phyloP scores from a whole-genome alignment of 2,329 filamentous ascomycete genomes.

The Sporothrix phasma region DNA sequence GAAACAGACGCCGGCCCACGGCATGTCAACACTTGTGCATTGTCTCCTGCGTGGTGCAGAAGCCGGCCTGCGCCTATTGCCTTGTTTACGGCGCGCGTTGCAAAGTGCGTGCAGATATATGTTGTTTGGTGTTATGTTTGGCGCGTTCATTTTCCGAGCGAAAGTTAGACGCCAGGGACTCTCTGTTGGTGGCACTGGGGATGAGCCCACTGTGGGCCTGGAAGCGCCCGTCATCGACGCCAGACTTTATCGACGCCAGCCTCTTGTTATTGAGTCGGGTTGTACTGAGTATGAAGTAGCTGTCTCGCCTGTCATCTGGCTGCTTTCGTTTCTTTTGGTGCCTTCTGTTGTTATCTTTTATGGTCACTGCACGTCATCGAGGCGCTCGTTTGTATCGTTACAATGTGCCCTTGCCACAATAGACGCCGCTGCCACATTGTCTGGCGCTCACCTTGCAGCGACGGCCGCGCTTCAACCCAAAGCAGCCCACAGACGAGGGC shows the following conservation, averaged over 20 bases:
- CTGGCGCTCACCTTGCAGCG: background rate
- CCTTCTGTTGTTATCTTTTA: background rate
- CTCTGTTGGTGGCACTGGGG: background rate
- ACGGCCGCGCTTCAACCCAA: background rate
- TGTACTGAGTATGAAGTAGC: too few species aligned
- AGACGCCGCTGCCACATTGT: background rate
- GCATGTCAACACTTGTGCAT: background rate
- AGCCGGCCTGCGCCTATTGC: background rate
- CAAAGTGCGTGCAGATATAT: background rate
- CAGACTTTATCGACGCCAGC: too few species aligned
- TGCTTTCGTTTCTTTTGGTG: background rate
- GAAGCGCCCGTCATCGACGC: background rate
- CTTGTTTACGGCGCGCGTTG: background rate
- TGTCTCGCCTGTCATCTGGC: too few species aligned
- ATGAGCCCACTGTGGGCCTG: background rate
- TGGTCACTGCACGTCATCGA: background rate
- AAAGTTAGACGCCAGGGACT: background rate
- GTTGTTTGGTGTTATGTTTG: background rate
- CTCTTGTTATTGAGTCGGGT: too few species aligned
- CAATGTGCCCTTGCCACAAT: background rate
- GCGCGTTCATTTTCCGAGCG: background rate
- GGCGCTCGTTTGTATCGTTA: background rate
- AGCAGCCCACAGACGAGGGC: background rate
- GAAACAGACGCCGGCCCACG: background rate
- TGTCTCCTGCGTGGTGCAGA: background rate